phyloP scores from a whole-genome alignment of 2,329 filamentous ascomycete genomes.

The Sporothrix curviconia region DNA sequence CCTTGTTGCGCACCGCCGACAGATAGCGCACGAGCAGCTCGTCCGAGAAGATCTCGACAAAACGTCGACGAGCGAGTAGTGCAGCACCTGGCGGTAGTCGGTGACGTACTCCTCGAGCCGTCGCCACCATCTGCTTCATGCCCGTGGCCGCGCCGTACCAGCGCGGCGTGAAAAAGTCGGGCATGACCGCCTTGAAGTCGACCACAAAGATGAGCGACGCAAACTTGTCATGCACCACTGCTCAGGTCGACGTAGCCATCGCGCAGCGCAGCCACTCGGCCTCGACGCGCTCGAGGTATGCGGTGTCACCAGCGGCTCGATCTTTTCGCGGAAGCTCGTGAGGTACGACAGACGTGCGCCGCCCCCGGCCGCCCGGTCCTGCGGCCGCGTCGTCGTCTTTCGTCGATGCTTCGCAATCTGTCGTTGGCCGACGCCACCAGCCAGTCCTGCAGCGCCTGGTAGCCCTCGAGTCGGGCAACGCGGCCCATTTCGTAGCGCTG shows the following conservation, averaged over 20 bases:
- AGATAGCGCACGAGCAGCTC: slow-evolving; percentile 85
- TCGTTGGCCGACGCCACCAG: slow-evolving; percentile 95
- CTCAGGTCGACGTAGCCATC: slow-evolving; percentile 94
- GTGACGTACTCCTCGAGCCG: slow-evolving; percentile 90
- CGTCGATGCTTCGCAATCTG: slow-evolving; percentile 98
- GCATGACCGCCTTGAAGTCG: slow-evolving; percentile 77
- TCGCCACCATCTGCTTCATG: slow-evolving; percentile 90
- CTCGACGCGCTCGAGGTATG: slow-evolving; percentile 71
- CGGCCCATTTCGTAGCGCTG: slow-evolving; percentile 59
- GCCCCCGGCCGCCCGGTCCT: background rate
- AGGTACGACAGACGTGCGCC: slow-evolving; percentile 64
- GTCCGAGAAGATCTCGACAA: slow-evolving; percentile 88
- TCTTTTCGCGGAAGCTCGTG: slow-evolving; percentile 75
- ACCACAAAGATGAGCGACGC: slow-evolving; percentile 80
- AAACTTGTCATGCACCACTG: slow-evolving; percentile 84
- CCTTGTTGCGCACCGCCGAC: slow-evolving; percentile 76
- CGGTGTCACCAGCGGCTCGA: slow-evolving; percentile 72
- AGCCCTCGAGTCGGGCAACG: slow-evolving; percentile 53
- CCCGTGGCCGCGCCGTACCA: slow-evolving; percentile 77
- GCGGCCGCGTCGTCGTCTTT: slow-evolving; percentile 63
- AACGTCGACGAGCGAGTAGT: slow-evolving; percentile 85
- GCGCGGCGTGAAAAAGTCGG: slow-evolving; percentile 80
- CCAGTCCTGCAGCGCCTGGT: slow-evolving; percentile 88
- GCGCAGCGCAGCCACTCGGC: slow-evolving; percentile 68
- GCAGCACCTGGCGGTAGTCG: slow-evolving; percentile 78